Base-by-base conservation (phyloP, 495 filamentous ascomycete species). In the Penicillium malachiteum region DNA sequence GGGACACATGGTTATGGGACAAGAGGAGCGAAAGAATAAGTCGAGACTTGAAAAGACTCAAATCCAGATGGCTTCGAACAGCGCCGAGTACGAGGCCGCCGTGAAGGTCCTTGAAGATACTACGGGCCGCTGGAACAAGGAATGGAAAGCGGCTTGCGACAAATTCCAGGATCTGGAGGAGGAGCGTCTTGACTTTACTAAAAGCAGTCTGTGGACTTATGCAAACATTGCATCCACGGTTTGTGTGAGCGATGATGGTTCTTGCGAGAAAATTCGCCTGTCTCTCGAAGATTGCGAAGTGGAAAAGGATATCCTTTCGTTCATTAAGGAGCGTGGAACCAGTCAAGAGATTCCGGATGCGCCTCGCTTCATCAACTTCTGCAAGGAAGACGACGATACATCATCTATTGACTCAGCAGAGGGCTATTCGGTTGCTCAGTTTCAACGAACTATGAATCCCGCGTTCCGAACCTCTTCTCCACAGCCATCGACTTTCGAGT, bases 131-230 rank as follows among this genome's bases (percentile, higher is more conserved):
- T 99, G 95, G 95, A 97, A 99, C 64, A 81, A 91, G 58, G 92
- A 97, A 65, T 99, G 95, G 95, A 97, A 97, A 75, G 82, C 86
- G 17, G 94, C 92, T 11, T 96, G 95, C 67, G 95, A 99, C 66
- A 97, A 97, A 82, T 99, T 99, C 71, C 95, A 99, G 83, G 95
- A 99, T 64, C 84, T 99, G 9, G 95, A 99, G 73, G 95, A 97
- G 69, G 95, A 99, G 74, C 81, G 95, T 40, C 80, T 99, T 31
- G 95, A 99, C 67, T 97, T 95, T 66, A 89, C 89, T 53, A 99
- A 97, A 78, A 92, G 87, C 74, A 97, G 95, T 66, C 78, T 97
- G 11, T 99, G 95, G 95, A 90, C 83, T 16, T 97, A 97, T 65
- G 95, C 95, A 26, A 99, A 99, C 64, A 89, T 97, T 57, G 87